Conservation (phyloP, 257 asterid species). For the Lycium barbarum region DNA sequence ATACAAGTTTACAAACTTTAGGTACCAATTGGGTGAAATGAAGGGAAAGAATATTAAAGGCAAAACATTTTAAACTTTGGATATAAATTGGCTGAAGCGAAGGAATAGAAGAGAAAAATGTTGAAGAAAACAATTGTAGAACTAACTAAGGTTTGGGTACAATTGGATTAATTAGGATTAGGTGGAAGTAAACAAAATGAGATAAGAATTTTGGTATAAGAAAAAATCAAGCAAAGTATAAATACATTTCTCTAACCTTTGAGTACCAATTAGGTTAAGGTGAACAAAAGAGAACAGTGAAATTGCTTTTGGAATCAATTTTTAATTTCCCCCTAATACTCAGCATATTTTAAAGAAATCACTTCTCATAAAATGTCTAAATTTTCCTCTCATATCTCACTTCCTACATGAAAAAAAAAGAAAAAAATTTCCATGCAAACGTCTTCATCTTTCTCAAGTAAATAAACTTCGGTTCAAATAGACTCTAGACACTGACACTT, state of each 20-base stretch:
- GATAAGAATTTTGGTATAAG: conserved; percentile 12
- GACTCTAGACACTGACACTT: background rate
- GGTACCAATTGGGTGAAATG: background rate
- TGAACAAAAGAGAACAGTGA: background rate
- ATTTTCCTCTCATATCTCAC: background rate
- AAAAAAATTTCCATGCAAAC: background rate
- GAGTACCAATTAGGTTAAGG: conserved; percentile 16
- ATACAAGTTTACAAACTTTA: background rate
- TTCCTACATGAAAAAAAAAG: background rate
- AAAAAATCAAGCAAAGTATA: conserved; percentile 27
- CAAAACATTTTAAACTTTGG: background rate
- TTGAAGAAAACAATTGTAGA: background rate
- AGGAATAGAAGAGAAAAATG: background rate
- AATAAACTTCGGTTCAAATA: background rate
- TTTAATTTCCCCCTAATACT: background rate
- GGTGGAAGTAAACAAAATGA: conserved; percentile 7
- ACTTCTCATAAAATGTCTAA: background rate
- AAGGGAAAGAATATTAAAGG: conserved; percentile 1
- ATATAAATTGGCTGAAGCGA: background rate
- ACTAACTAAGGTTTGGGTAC: background rate
- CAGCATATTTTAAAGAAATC: background rate
- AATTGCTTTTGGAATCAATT: background rate
- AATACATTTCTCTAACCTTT: background rate
- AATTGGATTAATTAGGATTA: background rate
- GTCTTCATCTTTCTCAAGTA: background rate